phyloP scores from a whole-genome alignment of 768 basidiomycete species.

The Chalciporus sphaerocephalus region DNA sequence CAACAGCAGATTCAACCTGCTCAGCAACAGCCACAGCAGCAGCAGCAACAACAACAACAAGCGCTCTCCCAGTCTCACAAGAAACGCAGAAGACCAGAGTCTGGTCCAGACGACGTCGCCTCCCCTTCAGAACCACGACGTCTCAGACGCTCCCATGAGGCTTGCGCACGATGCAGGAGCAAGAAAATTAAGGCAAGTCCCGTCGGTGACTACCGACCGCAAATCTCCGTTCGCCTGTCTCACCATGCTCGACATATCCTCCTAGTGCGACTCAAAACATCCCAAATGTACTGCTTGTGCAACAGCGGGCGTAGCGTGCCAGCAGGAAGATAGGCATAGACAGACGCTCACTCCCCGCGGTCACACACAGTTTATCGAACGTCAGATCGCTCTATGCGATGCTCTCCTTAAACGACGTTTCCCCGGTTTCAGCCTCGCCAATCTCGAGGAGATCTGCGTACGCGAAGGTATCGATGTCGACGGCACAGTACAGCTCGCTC shows the following conservation, averaged over 20 bases:
- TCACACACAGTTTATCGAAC: constrained; percentile 78
- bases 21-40: constrained; percentile 34
- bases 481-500: constrained; percentile 15
- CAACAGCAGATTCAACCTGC: constrained; percentile 39
- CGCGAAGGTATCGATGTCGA: constrained; percentile 63
- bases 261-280: constrained; percentile 86
- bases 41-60: constrained; percentile 32
- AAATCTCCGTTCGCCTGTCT: constrained; percentile 62
- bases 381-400: constrained; percentile 72
- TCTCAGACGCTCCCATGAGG: constrained; percentile 84
- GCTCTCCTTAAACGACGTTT: constrained; percentile 72
- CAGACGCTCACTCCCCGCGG: constrained; percentile 84
- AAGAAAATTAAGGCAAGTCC: constrained; percentile 91
- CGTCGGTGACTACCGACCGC: constrained; percentile 73
- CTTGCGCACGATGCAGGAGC: constrained; percentile 88
- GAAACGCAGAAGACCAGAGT: constrained; percentile 61
- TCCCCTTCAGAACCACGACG: constrained; percentile 70
- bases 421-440: constrained; percentile 61
- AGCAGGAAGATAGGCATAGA: constrained; percentile 85
- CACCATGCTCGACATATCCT: constrained; percentile 30
- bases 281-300: constrained; percentile 83
- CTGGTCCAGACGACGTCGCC: constrained; percentile 49
- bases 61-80: constrained; percentile 37
- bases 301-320: constrained; percentile 72
- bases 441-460: constrained; percentile 59